A percentile compares a stretch with the other conserved stretches of the same genome.
Evolutionary conservation across 768 basidiomycete species (phyloP).

Genomic region (Podaxis rugospora): DNA sequence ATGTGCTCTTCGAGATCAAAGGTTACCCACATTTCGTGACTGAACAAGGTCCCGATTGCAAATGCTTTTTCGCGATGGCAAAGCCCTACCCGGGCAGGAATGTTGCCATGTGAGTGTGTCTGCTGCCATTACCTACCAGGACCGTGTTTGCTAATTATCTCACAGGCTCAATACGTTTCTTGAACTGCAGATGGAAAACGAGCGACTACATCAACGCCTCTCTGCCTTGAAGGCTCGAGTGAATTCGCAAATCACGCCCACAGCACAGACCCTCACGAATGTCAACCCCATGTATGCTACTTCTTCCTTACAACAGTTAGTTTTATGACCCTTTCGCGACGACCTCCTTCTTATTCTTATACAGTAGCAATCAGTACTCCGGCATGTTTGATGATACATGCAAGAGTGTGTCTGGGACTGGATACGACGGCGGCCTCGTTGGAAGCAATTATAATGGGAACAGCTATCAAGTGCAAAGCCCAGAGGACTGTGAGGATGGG

Average conservation of each 20-base stretch:
- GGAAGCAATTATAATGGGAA: not conserved
- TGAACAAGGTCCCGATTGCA: constrained; percentile 33
- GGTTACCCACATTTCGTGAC: constrained; percentile 53
- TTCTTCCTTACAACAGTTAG: constrained; percentile 22
- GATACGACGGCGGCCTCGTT: not conserved
- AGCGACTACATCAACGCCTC: constrained; percentile 64
- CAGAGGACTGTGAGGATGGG: constrained; percentile 30
- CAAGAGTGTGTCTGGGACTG: not conserved
- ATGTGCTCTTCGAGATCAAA: constrained; percentile 67
- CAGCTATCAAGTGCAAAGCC: not conserved
- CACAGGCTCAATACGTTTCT: constrained; percentile 66
- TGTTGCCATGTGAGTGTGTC: constrained; percentile 49
- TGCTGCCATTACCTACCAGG: not conserved
- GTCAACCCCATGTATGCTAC: constrained; percentile 31
- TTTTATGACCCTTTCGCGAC: not conserved
- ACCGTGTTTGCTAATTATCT: not conserved
- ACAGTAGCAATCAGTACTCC: not conserved
- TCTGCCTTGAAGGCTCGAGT: constrained; percentile 33
- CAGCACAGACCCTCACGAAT: constrained; percentile 19
- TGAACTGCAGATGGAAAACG: constrained; percentile 87
- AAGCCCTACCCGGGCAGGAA: constrained; percentile 76
- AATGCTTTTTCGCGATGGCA: constrained; percentile 71
- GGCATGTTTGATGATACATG: not conserved
- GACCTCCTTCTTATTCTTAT: constrained; percentile 6
- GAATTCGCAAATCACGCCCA: constrained; percentile 20